Evolutionary conservation across 257 asterid species (phyloP).

Genomic region (Solanum rostratum): DNA sequence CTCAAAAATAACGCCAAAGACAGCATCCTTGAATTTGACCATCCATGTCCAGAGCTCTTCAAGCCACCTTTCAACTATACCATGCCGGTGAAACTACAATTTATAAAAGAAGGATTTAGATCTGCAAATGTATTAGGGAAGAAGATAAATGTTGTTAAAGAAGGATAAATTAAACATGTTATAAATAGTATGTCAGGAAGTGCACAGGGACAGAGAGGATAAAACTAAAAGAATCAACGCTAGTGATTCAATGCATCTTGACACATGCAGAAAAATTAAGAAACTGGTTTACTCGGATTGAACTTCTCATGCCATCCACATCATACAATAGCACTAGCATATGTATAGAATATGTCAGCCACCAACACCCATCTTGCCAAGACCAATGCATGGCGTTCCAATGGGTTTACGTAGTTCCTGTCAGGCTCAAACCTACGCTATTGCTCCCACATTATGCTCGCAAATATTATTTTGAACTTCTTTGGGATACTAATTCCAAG

Average conservation of each 20-base stretch:
- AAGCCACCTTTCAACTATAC: constrained; percentile 88
- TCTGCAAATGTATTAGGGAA: not conserved
- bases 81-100: constrained; percentile 71
- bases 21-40: constrained; percentile 64
- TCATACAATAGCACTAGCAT: not conserved
- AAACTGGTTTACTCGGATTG: not conserved
- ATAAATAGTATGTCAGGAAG: not conserved
- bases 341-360: not conserved
- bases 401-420: not conserved
- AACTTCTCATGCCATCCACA: not conserved
- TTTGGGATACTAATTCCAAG: not conserved
- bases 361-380: not conserved
- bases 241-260: not conserved
- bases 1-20: constrained; percentile 55
- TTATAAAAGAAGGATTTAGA: constrained; percentile 5
- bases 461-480: not conserved
- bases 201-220: not conserved
- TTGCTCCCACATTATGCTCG: not conserved
- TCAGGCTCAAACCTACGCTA: not conserved
- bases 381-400: not conserved
- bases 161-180: not conserved
- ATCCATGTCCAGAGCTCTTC: constrained; percentile 86
- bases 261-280: not conserved
- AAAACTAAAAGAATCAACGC: not conserved
- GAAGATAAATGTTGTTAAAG: not conserved